Evolutionary conservation across 2,329 filamentous ascomycete species (phyloP).

Genomic region (Pyrenochaeta sp.): DNA sequence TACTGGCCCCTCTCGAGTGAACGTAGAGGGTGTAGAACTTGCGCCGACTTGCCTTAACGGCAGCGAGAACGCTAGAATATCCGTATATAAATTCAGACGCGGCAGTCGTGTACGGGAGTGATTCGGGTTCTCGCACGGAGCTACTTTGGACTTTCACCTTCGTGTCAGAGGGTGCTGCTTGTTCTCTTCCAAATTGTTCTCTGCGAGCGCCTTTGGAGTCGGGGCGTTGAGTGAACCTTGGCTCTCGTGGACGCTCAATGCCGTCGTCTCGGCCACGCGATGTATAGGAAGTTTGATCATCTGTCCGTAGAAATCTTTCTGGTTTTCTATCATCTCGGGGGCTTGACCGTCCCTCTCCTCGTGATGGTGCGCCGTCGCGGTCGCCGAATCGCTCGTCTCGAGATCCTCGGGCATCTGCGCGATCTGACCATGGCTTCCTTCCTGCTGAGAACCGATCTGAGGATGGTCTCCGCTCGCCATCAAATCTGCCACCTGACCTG

Average conservation of each 20-base stretch:
- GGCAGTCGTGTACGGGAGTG: constrained; percentile 79
- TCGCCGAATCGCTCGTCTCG: not conserved
- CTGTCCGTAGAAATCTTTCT: not conserved
- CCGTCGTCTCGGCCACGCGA: not conserved
- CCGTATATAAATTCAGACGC: constrained; percentile 94
- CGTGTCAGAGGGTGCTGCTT: too few species aligned
- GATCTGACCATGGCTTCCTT: not conserved
- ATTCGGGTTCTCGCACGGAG: constrained; percentile 18
- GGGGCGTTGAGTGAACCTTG: constrained; percentile 5
- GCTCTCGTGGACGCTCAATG: not conserved
- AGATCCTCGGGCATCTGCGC: not conserved
- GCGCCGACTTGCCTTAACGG: constrained; percentile 73
- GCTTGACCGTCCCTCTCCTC: not conserved
- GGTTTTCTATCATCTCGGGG: not conserved
- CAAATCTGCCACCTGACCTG: not conserved
- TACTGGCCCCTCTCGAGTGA: constrained; percentile 36
- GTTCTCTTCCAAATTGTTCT: not conserved
- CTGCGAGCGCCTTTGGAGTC: constrained; percentile 10
- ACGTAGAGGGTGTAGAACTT: constrained; percentile 87
- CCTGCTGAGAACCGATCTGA: too few species aligned
- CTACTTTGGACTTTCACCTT: not conserved
- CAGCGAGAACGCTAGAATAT: constrained; percentile 79
- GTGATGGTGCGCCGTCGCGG: not conserved
- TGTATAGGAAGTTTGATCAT: not conserved
- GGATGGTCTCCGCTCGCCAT: too few species aligned